Conservation (phyloP, 2,329 filamentous ascomycete species). For the Alternaria postmessia region DNA sequence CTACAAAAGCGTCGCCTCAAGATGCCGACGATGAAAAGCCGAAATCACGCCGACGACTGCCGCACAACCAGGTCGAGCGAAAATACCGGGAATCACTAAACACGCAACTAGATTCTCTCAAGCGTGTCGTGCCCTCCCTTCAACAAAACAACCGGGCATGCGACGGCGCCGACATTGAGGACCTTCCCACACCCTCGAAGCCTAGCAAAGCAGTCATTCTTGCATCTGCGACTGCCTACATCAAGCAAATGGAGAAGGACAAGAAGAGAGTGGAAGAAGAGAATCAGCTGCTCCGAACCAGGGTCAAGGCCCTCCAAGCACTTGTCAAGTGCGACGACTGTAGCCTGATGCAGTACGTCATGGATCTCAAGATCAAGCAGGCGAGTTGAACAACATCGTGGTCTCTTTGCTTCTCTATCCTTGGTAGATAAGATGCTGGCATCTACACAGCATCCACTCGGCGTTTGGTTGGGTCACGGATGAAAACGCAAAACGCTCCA, state of each 20-base stretch:
- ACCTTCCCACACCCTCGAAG: constrained; percentile 52
- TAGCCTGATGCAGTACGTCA: constrained; percentile 54
- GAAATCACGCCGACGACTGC: constrained; percentile 47
- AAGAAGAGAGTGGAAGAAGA: constrained; percentile 51
- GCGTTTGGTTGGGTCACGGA: constrained; percentile 23
- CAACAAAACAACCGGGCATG: constrained; percentile 49
- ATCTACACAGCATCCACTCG: constrained; percentile 25
- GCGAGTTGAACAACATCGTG: background rate
- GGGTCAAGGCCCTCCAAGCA: constrained; percentile 55
- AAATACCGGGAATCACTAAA: constrained; percentile 58
- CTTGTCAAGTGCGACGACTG: constrained; percentile 58
- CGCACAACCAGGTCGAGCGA: constrained; percentile 58
- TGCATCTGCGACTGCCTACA: constrained; percentile 56
- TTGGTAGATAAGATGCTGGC: constrained; percentile 18
- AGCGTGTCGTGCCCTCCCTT: constrained; percentile 51
- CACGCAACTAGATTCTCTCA: constrained; percentile 55
- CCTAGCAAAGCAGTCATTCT: constrained; percentile 58
- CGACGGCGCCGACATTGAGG: constrained; percentile 54
- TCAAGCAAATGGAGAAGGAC: constrained; percentile 57
- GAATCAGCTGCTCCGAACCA: constrained; percentile 49
- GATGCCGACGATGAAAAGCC: constrained; percentile 38
- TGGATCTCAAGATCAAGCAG: constrained; percentile 52
- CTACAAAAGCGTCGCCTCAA: constrained; percentile 35
- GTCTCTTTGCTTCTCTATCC: background rate
- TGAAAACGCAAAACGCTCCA: constrained; percentile 8